Conservation (phyloP, 2,329 filamentous ascomycete genomes). For the Hypoxylon sp. region DNA sequence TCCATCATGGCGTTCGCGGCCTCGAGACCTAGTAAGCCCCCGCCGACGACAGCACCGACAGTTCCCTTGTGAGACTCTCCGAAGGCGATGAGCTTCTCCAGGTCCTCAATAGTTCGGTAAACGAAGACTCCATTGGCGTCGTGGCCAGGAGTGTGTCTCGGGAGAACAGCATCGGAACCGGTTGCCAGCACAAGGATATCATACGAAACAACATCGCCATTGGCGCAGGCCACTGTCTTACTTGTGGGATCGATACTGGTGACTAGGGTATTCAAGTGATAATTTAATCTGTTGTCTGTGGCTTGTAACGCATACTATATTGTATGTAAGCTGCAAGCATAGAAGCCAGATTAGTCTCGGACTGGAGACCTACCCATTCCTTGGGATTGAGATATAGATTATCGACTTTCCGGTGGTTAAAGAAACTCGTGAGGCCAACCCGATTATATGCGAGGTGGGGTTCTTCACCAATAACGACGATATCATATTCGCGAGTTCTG, state of each 20-base stretch:
- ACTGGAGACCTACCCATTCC: slow-evolving; percentile 76
- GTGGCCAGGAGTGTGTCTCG: slow-evolving; percentile 78
- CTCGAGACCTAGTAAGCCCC: slow-evolving; percentile 87
- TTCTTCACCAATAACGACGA: slow-evolving; percentile 90
- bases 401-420: slow-evolving; percentile 86
- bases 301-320: slow-evolving; percentile 74
- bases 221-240: slow-evolving; percentile 79
- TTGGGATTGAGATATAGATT: slow-evolving; percentile 88
- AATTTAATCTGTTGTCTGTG: slow-evolving; percentile 77
- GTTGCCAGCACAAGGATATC: slow-evolving; percentile 88
- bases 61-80: slow-evolving; percentile 76
- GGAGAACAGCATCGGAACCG: slow-evolving; percentile 86
- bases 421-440: slow-evolving; percentile 90
- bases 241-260: slow-evolving; percentile 73
- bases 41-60: slow-evolving; percentile 83
- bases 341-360: not conserved
- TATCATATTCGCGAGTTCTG: slow-evolving; percentile 80
- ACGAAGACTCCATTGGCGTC: slow-evolving; percentile 89
- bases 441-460: slow-evolving; percentile 91
- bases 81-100: slow-evolving; percentile 82
- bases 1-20: slow-evolving; percentile 95
- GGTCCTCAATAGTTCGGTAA: slow-evolving; percentile 87
- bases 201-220: slow-evolving; percentile 79
- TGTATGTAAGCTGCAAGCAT: slow-evolving; percentile 10
- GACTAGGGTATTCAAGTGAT: slow-evolving; percentile 81